A percentile compares a stretch with the other conserved stretches of the same genome.
phyloP scores from a whole-genome alignment of 495 filamentous ascomycete species.

The Lentithecium fluviatile region DNA sequence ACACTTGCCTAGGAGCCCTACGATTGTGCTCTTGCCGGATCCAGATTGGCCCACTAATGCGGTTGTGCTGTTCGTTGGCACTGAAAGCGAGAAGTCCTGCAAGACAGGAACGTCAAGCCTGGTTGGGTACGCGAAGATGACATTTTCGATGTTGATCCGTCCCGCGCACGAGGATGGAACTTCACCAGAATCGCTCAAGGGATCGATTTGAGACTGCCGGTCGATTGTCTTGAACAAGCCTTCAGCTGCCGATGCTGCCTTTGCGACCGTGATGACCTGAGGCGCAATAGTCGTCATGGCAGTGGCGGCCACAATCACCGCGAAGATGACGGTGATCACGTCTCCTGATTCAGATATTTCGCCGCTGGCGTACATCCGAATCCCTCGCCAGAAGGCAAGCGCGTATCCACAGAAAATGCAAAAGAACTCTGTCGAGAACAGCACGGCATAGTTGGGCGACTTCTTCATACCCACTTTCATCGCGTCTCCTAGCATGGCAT shows the following conservation, averaged over 20 bases:
- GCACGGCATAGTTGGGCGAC: slow-evolving; percentile 33
- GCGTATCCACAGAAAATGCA: slow-evolving; percentile 34
- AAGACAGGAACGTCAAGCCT: slow-evolving; percentile 86
- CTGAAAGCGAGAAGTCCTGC: slow-evolving; percentile 70
- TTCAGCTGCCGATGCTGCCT: slow-evolving; percentile 34
- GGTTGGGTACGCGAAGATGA: slow-evolving; percentile 93
- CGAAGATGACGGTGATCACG: slow-evolving; percentile 40
- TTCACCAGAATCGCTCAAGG: slow-evolving; percentile 64
- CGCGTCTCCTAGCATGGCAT: slow-evolving; percentile 29
- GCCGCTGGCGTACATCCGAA: slow-evolving; percentile 36
- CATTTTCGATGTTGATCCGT: slow-evolving; percentile 70
- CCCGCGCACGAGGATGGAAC: slow-evolving; percentile 67
- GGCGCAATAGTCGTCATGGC: slow-evolving; percentile 32
- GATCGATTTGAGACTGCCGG: slow-evolving; percentile 71
- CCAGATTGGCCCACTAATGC: slow-evolving; percentile 86
- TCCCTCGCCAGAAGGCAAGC: slow-evolving; percentile 39
- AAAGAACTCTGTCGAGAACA: slow-evolving; percentile 39
- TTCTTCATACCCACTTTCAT: slow-evolving; percentile 34
- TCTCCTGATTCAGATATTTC: slow-evolving; percentile 34
- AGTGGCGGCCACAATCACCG: slow-evolving; percentile 36
- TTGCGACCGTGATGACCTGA: slow-evolving; percentile 31
- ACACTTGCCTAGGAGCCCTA: slow-evolving; percentile 64
- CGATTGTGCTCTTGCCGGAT: slow-evolving; percentile 86
- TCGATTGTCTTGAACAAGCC: slow-evolving; percentile 37
- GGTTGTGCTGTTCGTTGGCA: slow-evolving; percentile 86